A percentile compares a stretch with the other conserved stretches of the same genome.
phyloP scores from a whole-genome alignment of 1,139 yeast species.

The Geotrichum australiense region DNA sequence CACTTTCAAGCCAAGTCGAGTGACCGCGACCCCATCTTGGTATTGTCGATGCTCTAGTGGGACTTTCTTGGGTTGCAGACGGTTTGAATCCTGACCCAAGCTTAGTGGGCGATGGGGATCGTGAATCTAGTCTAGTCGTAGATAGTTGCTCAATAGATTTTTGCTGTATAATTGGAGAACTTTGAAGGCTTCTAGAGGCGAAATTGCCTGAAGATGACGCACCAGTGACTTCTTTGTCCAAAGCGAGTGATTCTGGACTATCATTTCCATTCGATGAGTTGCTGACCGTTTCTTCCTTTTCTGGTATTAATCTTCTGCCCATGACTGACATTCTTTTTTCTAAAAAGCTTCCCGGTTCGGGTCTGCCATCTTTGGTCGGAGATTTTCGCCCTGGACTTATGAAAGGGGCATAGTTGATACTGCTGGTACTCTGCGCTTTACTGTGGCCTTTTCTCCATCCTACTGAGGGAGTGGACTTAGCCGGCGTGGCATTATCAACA shows the following conservation, averaged over 20 bases:
- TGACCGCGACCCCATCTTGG: slow-evolving; percentile 25
- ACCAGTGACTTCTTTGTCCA: too few species aligned
- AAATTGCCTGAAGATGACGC: too few species aligned
- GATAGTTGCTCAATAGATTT: background rate
- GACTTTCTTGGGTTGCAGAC: slow-evolving; percentile 3
- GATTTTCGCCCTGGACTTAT: background rate
- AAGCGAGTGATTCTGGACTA: too few species aligned
- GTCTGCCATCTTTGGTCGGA: too few species aligned
- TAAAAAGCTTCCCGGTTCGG: too few species aligned
- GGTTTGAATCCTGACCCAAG: slow-evolving; percentile 4
- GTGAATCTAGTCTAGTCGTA: slow-evolving; percentile 1
- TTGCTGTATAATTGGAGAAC: background rate
- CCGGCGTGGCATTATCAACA: too few species aligned
- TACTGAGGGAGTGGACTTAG: background rate
- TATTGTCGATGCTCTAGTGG: slow-evolving; percentile 5
- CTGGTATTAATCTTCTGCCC: too few species aligned
- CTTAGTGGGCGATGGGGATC: slow-evolving; percentile 3
- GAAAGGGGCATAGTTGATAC: slow-evolving; percentile 2
- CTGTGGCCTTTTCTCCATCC: slow-evolving; percentile 12
- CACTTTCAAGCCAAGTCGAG: slow-evolving; percentile 31
- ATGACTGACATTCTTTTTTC: background rate
- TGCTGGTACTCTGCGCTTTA: slow-evolving; percentile 11
- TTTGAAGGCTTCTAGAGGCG: too few species aligned
- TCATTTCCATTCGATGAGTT: background rate
- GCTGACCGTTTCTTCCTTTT: background rate